Evolutionary conservation across 1,284 basidiomycete species (phyloP), one percentile per base, ranked within the genome.

Genomic region (Rugosomyces carneus): DNA sequence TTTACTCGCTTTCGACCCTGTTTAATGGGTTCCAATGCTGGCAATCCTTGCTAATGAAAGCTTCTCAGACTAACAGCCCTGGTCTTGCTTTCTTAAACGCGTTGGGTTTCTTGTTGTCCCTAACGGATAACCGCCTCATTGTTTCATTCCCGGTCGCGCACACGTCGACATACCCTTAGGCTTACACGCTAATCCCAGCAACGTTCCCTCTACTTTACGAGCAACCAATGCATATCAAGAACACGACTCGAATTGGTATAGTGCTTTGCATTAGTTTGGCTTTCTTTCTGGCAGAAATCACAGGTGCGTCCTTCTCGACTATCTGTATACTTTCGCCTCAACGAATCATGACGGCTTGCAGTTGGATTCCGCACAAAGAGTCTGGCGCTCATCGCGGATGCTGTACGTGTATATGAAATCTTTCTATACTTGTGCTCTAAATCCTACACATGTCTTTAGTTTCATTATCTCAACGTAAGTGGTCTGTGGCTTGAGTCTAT

Each of bases 281-380:
- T 5, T 75, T 75, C 59, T 74, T 75, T 47, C 49, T 61, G 24
- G 68, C 64, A 26, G 72, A 74, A 57, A 71, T 75, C 40, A 63
- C 63, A 45, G 58, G 72, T 64, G 51, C 27, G 69, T 57, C 31
- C 41, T 24, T 26, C 37, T 35, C 16, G 26, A n/a, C 31, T 10
- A 40, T 32, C 21, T 45, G 39, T 45, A 26, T 37, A 38, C 39
- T 8, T 37, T 34, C 44, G 24, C 18, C 21, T 23, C 21, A 23
- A 23, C 21, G 40, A 37, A 6, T n/a, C n/a, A n/a, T 2, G 45
- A 42, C 26, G 41, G 42, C 32, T 23, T 15, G 10, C 43, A 75
- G 72, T 73, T 57, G 73, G 72, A 11, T 74, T 75, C 53, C 66
- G 65, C 23, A 74, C 73, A 1, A 70, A 65, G 53, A 73, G 71